A percentile compares a stretch with the other conserved stretches of the same genome.
phyloP scores from a whole-genome alignment of 208 protist genomes.

The Trypanosoma platydactyli region DNA sequence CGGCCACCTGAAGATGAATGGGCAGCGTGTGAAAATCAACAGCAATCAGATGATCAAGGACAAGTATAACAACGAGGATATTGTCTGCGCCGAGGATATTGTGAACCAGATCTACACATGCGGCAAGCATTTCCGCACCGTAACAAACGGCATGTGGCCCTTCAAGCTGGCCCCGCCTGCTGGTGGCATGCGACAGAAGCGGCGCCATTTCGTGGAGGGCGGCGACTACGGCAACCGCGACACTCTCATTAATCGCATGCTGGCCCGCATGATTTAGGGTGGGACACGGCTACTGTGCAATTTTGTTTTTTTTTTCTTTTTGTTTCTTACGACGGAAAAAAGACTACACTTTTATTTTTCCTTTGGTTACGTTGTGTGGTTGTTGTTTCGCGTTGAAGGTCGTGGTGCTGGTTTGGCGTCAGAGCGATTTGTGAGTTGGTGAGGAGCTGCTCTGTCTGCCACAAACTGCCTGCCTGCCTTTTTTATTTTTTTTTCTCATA shows the following conservation, averaged over 20 bases:
- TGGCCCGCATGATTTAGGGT: constrained; percentile 98
- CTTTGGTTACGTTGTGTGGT: no score
- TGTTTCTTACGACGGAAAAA: no score
- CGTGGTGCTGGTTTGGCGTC: no score
- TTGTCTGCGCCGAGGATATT: constrained; percentile 99
- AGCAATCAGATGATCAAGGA: constrained; percentile 97
- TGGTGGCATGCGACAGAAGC: constrained; percentile 97
- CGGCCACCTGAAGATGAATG: constrained; percentile 97
- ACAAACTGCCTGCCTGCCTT: no score
- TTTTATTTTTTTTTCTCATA: no score
- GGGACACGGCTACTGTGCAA: neutral
- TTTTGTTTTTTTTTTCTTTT: constrained; percentile 17
- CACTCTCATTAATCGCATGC: constrained; percentile 98
- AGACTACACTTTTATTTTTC: no score
- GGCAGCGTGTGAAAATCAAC: constrained; percentile 96
- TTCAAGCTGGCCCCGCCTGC: constrained; percentile 97
- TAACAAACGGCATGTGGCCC: constrained; percentile 98
- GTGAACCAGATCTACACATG: constrained; percentile 99
- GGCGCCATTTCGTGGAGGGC: constrained; percentile 98
- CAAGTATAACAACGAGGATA: constrained; percentile 91
- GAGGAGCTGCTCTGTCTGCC: no score
- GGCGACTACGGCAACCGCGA: constrained; percentile 99
- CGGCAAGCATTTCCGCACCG: constrained; percentile 98
- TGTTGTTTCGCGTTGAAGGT: no score
- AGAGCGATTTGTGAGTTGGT: no score